phyloP scores from a whole-genome alignment of 805 yeast species.

The Pichia sporocuriosa region DNA sequence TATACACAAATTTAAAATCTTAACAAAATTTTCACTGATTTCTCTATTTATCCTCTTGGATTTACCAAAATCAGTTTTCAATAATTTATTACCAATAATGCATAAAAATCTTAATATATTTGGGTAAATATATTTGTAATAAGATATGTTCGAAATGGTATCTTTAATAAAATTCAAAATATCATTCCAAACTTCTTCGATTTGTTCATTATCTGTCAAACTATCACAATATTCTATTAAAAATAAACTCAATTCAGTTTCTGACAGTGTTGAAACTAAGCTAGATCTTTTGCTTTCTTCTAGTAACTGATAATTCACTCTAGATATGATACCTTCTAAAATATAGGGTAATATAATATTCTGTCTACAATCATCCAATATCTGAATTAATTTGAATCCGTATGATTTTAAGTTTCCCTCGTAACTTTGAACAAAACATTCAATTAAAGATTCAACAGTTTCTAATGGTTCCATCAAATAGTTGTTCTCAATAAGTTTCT shows the following conservation, averaged over 20 bases:
- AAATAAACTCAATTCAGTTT: conserved; percentile 41
- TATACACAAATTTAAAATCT: conserved; percentile 20
- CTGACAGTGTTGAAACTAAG: conserved; percentile 40
- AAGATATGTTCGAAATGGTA: conserved; percentile 38
- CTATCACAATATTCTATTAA: conserved; percentile 55
- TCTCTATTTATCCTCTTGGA: conserved; percentile 56
- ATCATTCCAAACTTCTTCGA: conserved; percentile 66
- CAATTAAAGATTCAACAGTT: conserved; percentile 59
- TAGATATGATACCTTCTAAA: conserved; percentile 45
- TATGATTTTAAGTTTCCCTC: conserved; percentile 10
- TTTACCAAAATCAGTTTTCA: conserved; percentile 54
- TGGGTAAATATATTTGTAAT: conserved; percentile 46
- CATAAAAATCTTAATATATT: conserved; percentile 47
- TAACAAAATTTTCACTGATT: conserved; percentile 24
- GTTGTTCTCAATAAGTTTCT: conserved; percentile 56
- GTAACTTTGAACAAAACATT: conserved; percentile 19
- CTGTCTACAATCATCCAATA: conserved; percentile 79
- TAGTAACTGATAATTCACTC: conserved; percentile 33
- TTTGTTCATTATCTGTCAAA: conserved; percentile 37
- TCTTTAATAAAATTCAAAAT: conserved; percentile 56
- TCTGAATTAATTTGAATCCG: conserved; percentile 51
- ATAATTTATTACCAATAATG: conserved; percentile 48
- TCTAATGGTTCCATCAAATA: conserved; percentile 67
- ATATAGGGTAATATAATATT: conserved; percentile 65
- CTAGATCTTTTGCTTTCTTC: conserved; percentile 36